Conservation (phyloP, 345 rosid species). For the Iberis pinnata region DNA sequence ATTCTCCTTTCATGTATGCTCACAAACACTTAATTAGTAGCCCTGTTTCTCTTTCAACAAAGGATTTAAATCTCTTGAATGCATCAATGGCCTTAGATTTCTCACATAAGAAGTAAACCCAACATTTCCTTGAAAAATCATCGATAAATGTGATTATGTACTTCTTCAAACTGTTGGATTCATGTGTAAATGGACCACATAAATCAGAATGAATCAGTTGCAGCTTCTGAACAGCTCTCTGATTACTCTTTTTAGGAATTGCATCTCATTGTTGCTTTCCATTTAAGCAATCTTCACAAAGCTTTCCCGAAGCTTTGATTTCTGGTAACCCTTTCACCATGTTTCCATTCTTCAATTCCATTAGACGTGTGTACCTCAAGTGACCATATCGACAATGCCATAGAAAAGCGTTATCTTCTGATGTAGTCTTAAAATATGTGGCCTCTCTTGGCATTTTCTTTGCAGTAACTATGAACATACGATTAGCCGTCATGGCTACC, state of each 20-base stretch:
- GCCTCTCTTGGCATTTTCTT: not conserved
- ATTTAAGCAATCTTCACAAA: not conserved
- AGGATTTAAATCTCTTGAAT: not conserved
- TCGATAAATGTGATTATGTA: conserved; percentile 14
- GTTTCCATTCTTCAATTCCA: not conserved
- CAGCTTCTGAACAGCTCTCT: not conserved
- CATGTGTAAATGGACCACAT: conserved; percentile 10
- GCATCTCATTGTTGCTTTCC: conserved; percentile 9
- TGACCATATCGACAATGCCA: conserved; percentile 15
- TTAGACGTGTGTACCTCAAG: conserved; percentile 6
- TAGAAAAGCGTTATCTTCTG: not conserved
- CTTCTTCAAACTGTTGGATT: conserved; percentile 4
- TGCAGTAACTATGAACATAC: not conserved
- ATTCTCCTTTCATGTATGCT: not conserved
- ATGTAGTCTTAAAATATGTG: not conserved
- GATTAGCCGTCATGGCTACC: not conserved
- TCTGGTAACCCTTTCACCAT: conserved; percentile 14
- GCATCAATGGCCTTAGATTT: not conserved
- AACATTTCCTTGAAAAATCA: conserved; percentile 20
- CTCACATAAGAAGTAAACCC: conserved; percentile 7
- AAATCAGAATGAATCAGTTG: conserved; percentile 7
- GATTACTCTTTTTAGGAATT: conserved; percentile 5
- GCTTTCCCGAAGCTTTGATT: not conserved
- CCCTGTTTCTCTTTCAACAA: not conserved
- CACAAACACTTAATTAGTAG: not conserved